These are phyloP conservation scores for Venturia effusa DNA, from an alignment of 2,329 filamentous ascomycete genomes.

Conservation along the genomic window DNA sequence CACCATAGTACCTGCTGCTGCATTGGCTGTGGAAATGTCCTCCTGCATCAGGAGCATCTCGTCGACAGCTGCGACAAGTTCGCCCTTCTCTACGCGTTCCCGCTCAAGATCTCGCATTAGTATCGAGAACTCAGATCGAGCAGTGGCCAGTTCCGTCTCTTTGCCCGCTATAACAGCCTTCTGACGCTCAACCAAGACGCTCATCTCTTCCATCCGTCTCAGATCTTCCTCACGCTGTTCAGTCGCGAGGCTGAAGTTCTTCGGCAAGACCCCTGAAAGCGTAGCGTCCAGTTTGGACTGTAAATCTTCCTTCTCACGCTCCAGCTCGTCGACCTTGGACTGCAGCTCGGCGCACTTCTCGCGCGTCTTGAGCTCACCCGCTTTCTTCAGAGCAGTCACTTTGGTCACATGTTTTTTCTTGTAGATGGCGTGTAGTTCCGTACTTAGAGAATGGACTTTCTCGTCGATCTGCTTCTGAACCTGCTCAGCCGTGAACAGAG, in stretches of 20 bases:
- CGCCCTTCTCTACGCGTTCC: constrained; percentile 74
- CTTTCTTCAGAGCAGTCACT: constrained; percentile 74
- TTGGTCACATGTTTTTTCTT: constrained; percentile 97
- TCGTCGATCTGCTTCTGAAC: constrained; percentile 67
- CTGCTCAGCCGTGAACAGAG: constrained; percentile 30
- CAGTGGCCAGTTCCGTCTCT: constrained; percentile 57
- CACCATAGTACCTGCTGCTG: constrained; percentile 22
- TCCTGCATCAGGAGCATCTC: constrained; percentile 66
- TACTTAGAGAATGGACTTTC: constrained; percentile 61
- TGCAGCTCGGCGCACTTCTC: constrained; percentile 78
- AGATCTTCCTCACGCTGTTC: constrained; percentile 27
- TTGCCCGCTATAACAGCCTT: constrained; percentile 67
- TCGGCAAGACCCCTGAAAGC: constrained; percentile 42
- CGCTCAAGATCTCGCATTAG: constrained; percentile 56
- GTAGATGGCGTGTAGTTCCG: constrained; percentile 85
- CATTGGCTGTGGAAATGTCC: constrained; percentile 26
- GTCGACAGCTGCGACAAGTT: constrained; percentile 69
- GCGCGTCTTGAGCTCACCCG: constrained; percentile 78
- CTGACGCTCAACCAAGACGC: constrained; percentile 57
- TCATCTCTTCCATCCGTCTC: constrained; percentile 48
- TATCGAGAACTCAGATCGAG: constrained; percentile 59
- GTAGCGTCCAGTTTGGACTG: constrained; percentile 54
- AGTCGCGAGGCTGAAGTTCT: constrained; percentile 12
- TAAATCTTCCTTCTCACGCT: constrained; percentile 65
- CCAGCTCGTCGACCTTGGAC: constrained; percentile 54